A percentile compares a stretch with the other conserved stretches of the same genome.
These are phyloP conservation scores for Millerozyma miso DNA, from an alignment of 805 yeast species.

Conservation along the genomic window DNA sequence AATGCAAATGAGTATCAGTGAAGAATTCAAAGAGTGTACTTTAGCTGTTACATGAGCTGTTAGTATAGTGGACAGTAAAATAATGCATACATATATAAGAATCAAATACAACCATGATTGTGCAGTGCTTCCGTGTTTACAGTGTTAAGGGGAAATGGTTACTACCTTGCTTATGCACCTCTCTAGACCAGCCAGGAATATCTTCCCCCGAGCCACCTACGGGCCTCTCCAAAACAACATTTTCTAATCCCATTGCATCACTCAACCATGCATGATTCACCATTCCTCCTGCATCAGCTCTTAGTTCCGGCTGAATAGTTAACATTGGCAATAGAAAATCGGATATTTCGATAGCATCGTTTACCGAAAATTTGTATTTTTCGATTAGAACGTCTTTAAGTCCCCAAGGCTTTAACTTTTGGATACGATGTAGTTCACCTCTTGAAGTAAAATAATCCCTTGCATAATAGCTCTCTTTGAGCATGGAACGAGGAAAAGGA, in stretches of 20 bases:
- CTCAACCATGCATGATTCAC: conserved; percentile 80
- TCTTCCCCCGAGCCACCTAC: conserved; percentile 81
- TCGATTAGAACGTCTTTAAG: conserved; percentile 75
- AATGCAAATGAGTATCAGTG: background rate
- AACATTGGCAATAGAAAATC: conserved; percentile 85
- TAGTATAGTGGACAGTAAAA: background rate
- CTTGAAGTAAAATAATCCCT: conserved; percentile 59
- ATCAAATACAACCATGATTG: background rate
- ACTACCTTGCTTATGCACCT: conserved; percentile 19
- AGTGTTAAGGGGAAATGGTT: conserved; percentile 1
- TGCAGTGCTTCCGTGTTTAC: background rate
- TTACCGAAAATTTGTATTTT: conserved; percentile 70
- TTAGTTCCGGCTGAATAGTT: conserved; percentile 63
- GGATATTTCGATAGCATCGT: conserved; percentile 68
- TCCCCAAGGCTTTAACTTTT: conserved; percentile 86
- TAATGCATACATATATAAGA: background rate
- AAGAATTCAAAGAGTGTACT: background rate
- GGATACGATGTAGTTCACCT: conserved; percentile 73
- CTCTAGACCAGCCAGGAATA: conserved; percentile 86
- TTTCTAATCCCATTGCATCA: conserved; percentile 74
- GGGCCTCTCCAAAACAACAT: conserved; percentile 65
- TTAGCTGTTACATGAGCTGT: background rate
- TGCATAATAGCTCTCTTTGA: conserved; percentile 59
- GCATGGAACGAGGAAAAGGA: conserved; percentile 54
- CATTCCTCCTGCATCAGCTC: conserved; percentile 97